A percentile compares a stretch with the other conserved stretches of the same genome.
Conservation (phyloP, 2,329 filamentous ascomycete species). For the Colletotrichum paranaense region DNA sequence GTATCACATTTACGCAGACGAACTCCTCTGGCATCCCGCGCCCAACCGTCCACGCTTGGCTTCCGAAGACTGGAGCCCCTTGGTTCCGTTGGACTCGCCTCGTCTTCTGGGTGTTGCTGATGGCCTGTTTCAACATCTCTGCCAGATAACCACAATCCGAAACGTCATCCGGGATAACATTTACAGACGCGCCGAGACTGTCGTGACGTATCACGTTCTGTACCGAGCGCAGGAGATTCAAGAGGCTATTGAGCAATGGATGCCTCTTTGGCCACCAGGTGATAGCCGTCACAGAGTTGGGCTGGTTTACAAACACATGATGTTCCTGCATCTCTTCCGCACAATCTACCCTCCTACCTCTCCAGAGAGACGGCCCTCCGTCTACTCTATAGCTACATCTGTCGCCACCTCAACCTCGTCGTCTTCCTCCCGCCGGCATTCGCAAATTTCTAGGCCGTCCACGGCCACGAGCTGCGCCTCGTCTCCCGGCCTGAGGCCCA, state of each 20-base stretch:
- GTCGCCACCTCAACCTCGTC: conserved; percentile 34
- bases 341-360: conserved; percentile 67
- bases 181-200: conserved; percentile 69
- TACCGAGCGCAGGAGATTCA: conserved; percentile 82
- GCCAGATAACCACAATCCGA: conserved; percentile 81
- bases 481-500: conserved; percentile 44
- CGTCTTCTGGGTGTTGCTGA: conserved; percentile 85
- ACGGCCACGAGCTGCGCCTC: conserved; percentile 47
- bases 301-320: conserved; percentile 72
- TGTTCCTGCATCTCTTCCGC: conserved; percentile 73
- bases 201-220: conserved; percentile 78
- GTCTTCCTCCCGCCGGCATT: conserved; percentile 34
- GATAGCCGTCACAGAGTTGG: conserved; percentile 68
- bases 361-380: conserved; percentile 17
- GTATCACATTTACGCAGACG: conserved; percentile 79
- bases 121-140: conserved; percentile 82
- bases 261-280: conserved; percentile 68
- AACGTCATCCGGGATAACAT: conserved; percentile 79
- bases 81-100: conserved; percentile 56
- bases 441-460: conserved; percentile 34
- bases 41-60: conserved; percentile 49
- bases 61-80: conserved; percentile 57
- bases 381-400: conserved; percentile 38
- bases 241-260: conserved; percentile 78
- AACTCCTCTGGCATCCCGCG: conserved; percentile 64